phyloP scores from a whole-genome alignment of 2,329 filamentous ascomycete genomes.

The Penicillium digitatum region DNA sequence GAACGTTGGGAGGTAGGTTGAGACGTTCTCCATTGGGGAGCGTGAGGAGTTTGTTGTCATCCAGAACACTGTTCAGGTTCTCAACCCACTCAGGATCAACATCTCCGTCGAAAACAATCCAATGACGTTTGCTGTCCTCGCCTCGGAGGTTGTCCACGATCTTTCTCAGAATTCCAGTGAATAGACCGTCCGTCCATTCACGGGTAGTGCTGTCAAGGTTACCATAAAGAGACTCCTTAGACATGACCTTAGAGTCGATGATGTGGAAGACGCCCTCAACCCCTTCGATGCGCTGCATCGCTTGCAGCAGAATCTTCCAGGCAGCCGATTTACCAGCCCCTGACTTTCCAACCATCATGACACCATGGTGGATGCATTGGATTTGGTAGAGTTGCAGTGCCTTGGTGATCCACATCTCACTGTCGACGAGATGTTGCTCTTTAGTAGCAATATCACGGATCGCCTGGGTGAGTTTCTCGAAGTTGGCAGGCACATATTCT shows the following conservation, averaged over 20 bases:
- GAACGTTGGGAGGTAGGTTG: constrained; percentile 87
- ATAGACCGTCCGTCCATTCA: constrained; percentile 98
- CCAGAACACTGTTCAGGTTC: constrained; percentile 97
- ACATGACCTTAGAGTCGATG: constrained; percentile 99
- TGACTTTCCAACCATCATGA: constrained; percentile 99
- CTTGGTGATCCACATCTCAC: constrained; percentile 95
- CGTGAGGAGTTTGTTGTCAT: constrained; percentile 97
- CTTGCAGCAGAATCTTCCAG: constrained; percentile 88
- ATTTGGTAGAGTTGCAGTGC: constrained; percentile 97
- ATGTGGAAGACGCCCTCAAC: constrained; percentile 94
- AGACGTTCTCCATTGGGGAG: constrained; percentile 97
- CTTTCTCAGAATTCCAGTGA: constrained; percentile 95
- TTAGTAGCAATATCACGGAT: constrained; percentile 72
- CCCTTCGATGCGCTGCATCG: constrained; percentile 83
- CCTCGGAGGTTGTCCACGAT: constrained; percentile 98
- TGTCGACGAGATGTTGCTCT: constrained; percentile 83
- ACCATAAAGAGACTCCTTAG: constrained; percentile 94
- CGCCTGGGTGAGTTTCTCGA: constrained; percentile 72
- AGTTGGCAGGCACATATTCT: constrained; percentile 83
- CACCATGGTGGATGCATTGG: constrained; percentile 94
- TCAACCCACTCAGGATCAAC: constrained; percentile 99
- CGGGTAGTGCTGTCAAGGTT: constrained; percentile 93
- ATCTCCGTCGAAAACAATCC: constrained; percentile 99
- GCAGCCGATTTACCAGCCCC: constrained; percentile 95
- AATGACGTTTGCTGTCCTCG: constrained; percentile 93